Base-by-base conservation (phyloP, 2,329 filamentous ascomycete genomes). In the Epichloe festucae region DNA sequence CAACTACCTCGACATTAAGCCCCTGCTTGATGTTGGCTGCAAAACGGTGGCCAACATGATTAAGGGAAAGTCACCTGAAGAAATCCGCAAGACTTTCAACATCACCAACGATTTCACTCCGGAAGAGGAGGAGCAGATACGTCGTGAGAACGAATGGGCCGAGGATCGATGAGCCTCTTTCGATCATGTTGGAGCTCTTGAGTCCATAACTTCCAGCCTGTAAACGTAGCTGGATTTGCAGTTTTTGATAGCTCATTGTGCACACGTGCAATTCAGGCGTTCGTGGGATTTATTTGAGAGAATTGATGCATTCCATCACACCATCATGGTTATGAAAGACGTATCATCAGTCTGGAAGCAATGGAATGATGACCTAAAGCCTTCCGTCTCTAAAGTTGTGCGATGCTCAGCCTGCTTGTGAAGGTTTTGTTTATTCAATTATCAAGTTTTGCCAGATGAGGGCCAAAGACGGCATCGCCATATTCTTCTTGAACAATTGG, bases 1-100 rank as follows among this genome's bases (percentile, higher is more conserved):
- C 62, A 98, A 98, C 77, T 98, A 97, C 70, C 85, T 98, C 54
- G 93, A 98, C 60, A 98, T 98, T 76, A 98, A 97, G 79, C 86
- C 89, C 1, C 85, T 98, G 1, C 84, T 98, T 31, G 93, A 98
- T 58, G 91, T 97, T 54, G 93, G 93, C 56, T 98, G 93, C 39
- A 49, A 98, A 81, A 98, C 93, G 0, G 93, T 98, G 15, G 93
- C 93, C 56, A 98, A 98, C 74, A 98, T 98, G 93, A 98, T 98
- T 78, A 98, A 98, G 86, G 93, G 93, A 73, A 98, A 98, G 79
- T 95, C 89, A 0, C 93, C 93, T 3, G 93, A 98, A 69, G 93
- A 98, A 75, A 98, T 98, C 63, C 87, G 93, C 49, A 98, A 97
- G 79, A 98, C 93, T 0, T 98, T 98, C 77, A 98, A 98, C 74